Evolutionary conservation across 75 land plant genomes (phyloP).

Genomic region (Pinus taeda): DNA sequence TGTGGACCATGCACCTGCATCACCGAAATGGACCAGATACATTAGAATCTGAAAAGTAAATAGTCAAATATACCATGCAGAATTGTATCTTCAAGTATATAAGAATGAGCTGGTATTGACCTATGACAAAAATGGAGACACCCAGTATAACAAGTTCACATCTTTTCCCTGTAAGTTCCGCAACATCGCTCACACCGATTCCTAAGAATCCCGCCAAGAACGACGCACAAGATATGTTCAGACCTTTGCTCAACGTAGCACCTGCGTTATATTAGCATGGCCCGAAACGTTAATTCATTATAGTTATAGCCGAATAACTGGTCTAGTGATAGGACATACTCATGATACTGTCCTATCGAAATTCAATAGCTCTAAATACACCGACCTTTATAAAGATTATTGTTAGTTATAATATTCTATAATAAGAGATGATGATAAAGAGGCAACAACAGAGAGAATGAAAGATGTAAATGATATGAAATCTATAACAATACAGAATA

Average conservation of each 20-base stretch:
- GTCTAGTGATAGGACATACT: neutral
- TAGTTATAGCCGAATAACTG: neutral
- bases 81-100: too few species aligned
- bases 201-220: constrained; percentile 47
- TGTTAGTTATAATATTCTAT: too few species aligned
- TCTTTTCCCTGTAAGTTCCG: constrained; percentile 22
- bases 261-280: constrained; percentile 21
- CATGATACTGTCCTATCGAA: too few species aligned
- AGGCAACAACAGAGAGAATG: too few species aligned
- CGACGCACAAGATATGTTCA: constrained; percentile 48
- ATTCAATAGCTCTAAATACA: too few species aligned
- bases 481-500: too few species aligned
- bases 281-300: neutral
- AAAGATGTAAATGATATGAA: too few species aligned
- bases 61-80: neutral
- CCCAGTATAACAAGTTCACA: constrained; percentile 29
- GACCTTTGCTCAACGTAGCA: constrained; percentile 62
- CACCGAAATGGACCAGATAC: neutral
- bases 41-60: neutral
- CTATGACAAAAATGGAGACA: constrained; percentile 22
- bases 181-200: constrained; percentile 29
- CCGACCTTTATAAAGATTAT: too few species aligned
- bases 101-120: neutral
- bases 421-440: neutral
- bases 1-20: constrained; percentile 33